Evolutionary conservation across 2,329 filamentous ascomycete species (phyloP), one percentile per base, ranked within the genome.

Genomic region (Aspergillus piperis): DNA sequence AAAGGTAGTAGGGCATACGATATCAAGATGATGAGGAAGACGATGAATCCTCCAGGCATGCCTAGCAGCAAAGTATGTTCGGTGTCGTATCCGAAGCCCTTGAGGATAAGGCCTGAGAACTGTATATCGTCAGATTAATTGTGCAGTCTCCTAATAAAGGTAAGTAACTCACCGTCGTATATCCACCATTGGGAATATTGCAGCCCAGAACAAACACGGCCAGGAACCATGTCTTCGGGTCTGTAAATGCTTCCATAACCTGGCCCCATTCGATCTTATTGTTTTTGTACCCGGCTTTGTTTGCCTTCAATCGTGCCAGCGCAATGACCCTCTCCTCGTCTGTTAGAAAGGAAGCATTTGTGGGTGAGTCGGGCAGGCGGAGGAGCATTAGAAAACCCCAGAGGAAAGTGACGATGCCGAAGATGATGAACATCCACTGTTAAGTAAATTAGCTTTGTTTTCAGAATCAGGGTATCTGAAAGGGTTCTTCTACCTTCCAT

Each of bases 1-100:
- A 30, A 30, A 10, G n/a, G 8, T 44, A 44, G 10, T 23, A 23
- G 13, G 44, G 8, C 38, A 44, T 57, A 58, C 58, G 39, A 54
- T 23, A 47, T 19, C 19, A 62, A 6, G 15, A 57, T 48, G 42
- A 41, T 36, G 13, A 56, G 42, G 30, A 64, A 48, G 5, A 63
- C 57, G 2, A 66, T 47, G 1, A 72, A 78, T 23, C 79, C 78
- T 2, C 74, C 77, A 13, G 79, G 80, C 5, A 79, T 77, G 52
- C 79, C 77, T 6, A 81, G 64, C 0, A 81, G 68, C 2, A 78
- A 77, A 0, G 80, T 75, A 30, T 74, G 69, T n/a, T 80, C 71
- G 0, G 70, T 65, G 36, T 64, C 64, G 57, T 70, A 77, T 23
- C 72, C 71, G 55, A 76, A 76, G 5, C 74, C 72, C 27, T 72